Percentiles rank a stretch among this genome's conserved stretches.
These are phyloP conservation scores for Acorus gramineus DNA, from an alignment of 106 monocot species.

Conservation along the genomic window DNA sequence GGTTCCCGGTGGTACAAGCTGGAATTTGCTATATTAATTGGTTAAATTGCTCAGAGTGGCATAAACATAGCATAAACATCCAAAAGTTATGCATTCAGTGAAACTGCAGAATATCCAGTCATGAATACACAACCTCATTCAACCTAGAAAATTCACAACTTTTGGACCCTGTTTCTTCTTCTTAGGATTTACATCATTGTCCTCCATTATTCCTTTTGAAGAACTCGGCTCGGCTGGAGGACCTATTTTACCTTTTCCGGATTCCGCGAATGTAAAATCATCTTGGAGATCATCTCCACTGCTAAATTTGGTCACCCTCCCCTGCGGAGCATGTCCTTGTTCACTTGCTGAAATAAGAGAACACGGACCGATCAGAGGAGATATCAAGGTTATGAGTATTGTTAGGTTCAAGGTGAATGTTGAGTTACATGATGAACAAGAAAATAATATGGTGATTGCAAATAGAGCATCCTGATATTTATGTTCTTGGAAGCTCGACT, in stretches of 20 bases:
- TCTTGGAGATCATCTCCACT: constrained; percentile 97
- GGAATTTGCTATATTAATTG: no score
- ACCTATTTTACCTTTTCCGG: constrained; percentile 16
- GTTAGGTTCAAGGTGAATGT: no score
- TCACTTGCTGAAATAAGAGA: constrained; percentile 25
- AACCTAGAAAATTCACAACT: constrained; percentile 61
- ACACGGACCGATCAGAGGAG: background rate
- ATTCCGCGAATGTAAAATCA: constrained; percentile 50
- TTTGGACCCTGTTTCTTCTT: constrained; percentile 56
- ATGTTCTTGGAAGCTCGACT: no score
- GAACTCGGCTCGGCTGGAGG: constrained; percentile 4
- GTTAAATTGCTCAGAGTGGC: no score
- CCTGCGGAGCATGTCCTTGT: constrained; percentile 15
- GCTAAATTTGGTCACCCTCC: constrained; percentile 17
- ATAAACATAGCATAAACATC: no score
- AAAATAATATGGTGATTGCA: no score
- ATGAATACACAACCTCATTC: constrained; percentile 2
- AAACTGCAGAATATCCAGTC: no score
- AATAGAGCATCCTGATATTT: no score
- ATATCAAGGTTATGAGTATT: no score
- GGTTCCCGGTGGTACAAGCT: no score
- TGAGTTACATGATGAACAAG: no score
- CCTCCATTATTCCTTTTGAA: constrained; percentile 1
- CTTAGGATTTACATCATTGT: constrained; percentile 27
- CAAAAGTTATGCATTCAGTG: no score